Base-by-base conservation (phyloP, 371 early-diverging fungal genomes). In the Mucor mucedo region DNA sequence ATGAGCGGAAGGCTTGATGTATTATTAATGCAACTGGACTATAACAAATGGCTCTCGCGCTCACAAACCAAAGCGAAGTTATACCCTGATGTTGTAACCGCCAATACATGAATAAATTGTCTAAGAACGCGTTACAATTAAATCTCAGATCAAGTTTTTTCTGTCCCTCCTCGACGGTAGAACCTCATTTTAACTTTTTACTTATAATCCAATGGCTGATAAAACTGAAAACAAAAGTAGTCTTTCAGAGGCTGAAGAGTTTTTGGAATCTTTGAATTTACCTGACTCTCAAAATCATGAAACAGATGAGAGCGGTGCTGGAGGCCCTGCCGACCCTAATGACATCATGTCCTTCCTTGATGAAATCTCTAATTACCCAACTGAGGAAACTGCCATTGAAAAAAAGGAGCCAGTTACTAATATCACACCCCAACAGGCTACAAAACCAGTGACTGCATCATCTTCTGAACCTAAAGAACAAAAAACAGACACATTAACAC, bases 1-100 rank as follows among this genome's bases (percentile, higher is more conserved):
- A 68, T 71, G 7, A 80, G 72, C 47, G 76, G 81, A 2, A 75
- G 78, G 59, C 55, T 90, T 41, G 88, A 89, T 68, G 79, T 82
- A 40, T 66, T 91, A 42, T 69, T 90, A 16, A 68, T 88, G 57
- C 79, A 89, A 40, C 70, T 90, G n/a, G 92, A 91, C 63, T 88
- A 83, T 67, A 89, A 88, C 58, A 84, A 84, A 54, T 83, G 70
- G 70, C 66, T 59, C 16, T 59, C 60, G 1, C 27, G 50, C 14
- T 28, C 27, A 30, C 16, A 50, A 50, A 5, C 50, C 2, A 30
- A 42, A n/a, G 44, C 44, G 5, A 42, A 11, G 10, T 13, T 42
- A 10, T 42, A 42, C 13, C 44, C 44, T 10, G n/a, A 11, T 42
- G 44, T 10, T 42, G n/a, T n/a, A 14, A 14, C 44, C n/a, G n/a